Evolutionary conservation across 148 eudicot genomes (phyloP), one percentile per base, ranked within the genome.

Genomic region (Cornus suecica): DNA sequence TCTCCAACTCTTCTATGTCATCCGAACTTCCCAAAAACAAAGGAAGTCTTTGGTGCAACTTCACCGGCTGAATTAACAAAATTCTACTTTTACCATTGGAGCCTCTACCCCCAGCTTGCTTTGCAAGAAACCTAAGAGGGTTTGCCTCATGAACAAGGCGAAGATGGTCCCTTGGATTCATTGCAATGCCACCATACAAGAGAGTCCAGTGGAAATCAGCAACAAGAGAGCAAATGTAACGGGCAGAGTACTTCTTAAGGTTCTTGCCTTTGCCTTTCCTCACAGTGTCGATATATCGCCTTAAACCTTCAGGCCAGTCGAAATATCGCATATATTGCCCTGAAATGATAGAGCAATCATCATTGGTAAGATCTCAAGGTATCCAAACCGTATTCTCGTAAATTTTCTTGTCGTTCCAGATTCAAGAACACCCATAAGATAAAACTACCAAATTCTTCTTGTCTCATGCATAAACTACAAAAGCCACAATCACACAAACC

Each of bases 241-340:
- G 88, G 20, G 97, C 97, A 42, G 97, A 95, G 74, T 95, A 95
- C 76, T 95, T 95, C 79, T 93, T 92, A 23, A 97, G 97, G 75
- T 87, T 74, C 80, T 70, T 84, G 45, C 97, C 99, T 79, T 95
- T 95, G 66, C 99, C 99, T 88, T 91, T 97, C 83, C 99, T 89
- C 25, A 91, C 77, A 10, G 94, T 95, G 83, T 95, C 99, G 23
- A 92, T 95, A 66, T 92, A 95, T 73, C 74, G 72, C 78, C 89
- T 91, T 77, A 95, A 88, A 66, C 99, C 97, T 80, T 91, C 93
- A 5, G 99, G 94, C 99, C 97, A 95, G 83, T 92, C 97, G 45
- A 95, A 95, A 83, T 95, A 95, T 15, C 99, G 92, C 99, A 60
- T 95, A 92, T 25, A 95, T 85, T 92, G 99, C 63, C 99, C 99